A percentile compares a stretch with the other conserved stretches of the same genome.
phyloP scores from a whole-genome alignment of 2,329 filamentous ascomycete species.

The Cladosporium oxysporum region DNA sequence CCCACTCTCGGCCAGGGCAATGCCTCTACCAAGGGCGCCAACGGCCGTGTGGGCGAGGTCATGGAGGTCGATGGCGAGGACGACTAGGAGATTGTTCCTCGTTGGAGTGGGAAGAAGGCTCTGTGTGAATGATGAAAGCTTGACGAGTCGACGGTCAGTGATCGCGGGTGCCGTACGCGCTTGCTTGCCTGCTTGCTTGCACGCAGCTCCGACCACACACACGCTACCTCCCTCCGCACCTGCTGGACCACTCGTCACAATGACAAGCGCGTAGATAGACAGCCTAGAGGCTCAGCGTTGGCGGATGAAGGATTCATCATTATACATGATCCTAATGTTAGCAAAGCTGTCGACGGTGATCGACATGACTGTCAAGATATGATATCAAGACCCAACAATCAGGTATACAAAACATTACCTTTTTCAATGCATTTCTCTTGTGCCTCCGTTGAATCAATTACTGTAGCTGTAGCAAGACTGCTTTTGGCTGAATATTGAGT shows the following conservation, averaged over 20 bases:
- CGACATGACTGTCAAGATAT: conserved; percentile 3
- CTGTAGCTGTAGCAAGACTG: background rate
- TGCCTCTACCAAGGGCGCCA: conserved; percentile 21
- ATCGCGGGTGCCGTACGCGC: background rate
- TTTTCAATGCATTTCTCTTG: background rate
- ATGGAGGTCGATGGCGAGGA: conserved; percentile 31
- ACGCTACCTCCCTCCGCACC: conserved; percentile 1
- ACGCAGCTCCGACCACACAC: conserved; percentile 14
- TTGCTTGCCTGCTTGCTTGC: background rate
- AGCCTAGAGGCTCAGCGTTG: conserved; percentile 3
- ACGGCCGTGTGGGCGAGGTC: conserved; percentile 24
- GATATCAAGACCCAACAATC: conserved; percentile 4
- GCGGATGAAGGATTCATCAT: background rate
- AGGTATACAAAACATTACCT: conserved; percentile 1
- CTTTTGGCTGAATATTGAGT: background rate
- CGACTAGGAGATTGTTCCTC: conserved; percentile 21
- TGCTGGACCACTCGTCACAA: conserved; percentile 10
- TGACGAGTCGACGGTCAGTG: background rate
- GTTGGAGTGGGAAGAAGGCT: conserved; percentile 2
- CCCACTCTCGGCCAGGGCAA: conserved; percentile 64
- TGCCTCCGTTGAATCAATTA: background rate
- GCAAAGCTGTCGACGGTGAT: background rate
- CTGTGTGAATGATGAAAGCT: background rate
- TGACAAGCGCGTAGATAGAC: conserved; percentile 16
- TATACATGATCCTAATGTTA: background rate